Evolutionary conservation across 139 green algal species (phyloP).

Genomic region (Pleodorina starrii): DNA sequence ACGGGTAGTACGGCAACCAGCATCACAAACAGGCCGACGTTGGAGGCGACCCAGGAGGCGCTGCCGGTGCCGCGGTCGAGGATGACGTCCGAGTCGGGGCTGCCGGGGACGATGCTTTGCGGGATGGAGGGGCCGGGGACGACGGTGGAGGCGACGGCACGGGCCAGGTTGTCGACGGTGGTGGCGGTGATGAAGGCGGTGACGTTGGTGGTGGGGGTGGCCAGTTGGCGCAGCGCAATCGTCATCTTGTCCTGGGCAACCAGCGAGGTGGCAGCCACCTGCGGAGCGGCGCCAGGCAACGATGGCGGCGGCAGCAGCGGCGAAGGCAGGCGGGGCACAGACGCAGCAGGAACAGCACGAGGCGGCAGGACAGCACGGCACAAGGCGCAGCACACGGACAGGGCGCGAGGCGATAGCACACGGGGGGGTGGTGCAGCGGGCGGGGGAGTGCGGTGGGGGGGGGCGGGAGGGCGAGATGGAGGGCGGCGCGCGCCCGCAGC

Average conservation of each 20-base stretch:
- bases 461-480: no score
- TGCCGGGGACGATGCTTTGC: not conserved
- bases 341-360: not conserved
- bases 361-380: no score
- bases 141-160: not conserved
- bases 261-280: slow-evolving; percentile 20
- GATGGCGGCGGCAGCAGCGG: no score
- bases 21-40: slow-evolving; percentile 3
- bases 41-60: not conserved
- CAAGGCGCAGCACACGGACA: no score
- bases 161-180: not conserved
- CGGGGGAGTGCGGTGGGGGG: no score
- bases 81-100: not conserved
- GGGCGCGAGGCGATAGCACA: no score
- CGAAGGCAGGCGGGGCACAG: no score
- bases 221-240: slow-evolving; percentile 6
- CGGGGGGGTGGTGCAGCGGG: no score
- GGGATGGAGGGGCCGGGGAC: not conserved
- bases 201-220: not conserved
- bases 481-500: no score
- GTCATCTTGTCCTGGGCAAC: slow-evolving; percentile 33
- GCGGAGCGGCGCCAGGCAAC: not conserved
- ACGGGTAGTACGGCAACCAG: slow-evolving; percentile 11
- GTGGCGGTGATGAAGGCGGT: slow-evolving; percentile 27
- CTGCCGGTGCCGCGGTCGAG: not conserved